Evolutionary conservation across 2,329 filamentous ascomycete species (phyloP), one percentile per base, ranked within the genome.

Genomic region (Stromatinia cepivora): DNA sequence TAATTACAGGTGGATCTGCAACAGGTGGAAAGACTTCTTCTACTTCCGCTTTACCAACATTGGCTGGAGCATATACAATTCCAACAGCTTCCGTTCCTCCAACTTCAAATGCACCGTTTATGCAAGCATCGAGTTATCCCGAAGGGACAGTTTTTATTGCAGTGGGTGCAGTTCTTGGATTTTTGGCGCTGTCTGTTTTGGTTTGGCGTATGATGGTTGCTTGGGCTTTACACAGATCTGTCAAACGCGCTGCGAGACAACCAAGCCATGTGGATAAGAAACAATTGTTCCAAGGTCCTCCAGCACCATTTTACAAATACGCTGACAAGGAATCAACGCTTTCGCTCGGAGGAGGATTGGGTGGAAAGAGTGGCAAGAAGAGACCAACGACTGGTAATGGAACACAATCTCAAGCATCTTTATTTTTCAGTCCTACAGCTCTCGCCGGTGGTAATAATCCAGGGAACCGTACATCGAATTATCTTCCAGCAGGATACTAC

Each of bases 401-500:
- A 50, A 61, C 70, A n/a, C 71, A 65, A 52, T 48, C 69, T 36
- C 52, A 50, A 59, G 48, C 70, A 17, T 74, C 71, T 72, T 84
- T 98, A 22, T 99, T 99, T 86, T 99, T 97, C 83, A 97, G 93
- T 10, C 95, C 95, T 0, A 98, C 95, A 0, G 94, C 94, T 1
- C 88, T 87, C 52, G 82, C 86, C 10, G 83, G 84, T 69, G 82
- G 83, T 72, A 83, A 84, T 64, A 81, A 82, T 71, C 81, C 84
- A 52, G 81, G 81, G 58, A 87, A 87, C 74, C 90, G 94, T 66
- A 88, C 87, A 70, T 97, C 92, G 1, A 84, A 84, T n/a, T 97
- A 94, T 78, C 84, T 97, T 28, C 94, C 94, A 22, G 90, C 94
- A 4, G 94, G 94, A 1, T 97, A 97, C 81, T 98, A 98, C 78